These are phyloP conservation scores for Davidsoniella neocaledoniae DNA, from an alignment of 2,329 filamentous ascomycete genomes.

Conservation along the genomic window DNA sequence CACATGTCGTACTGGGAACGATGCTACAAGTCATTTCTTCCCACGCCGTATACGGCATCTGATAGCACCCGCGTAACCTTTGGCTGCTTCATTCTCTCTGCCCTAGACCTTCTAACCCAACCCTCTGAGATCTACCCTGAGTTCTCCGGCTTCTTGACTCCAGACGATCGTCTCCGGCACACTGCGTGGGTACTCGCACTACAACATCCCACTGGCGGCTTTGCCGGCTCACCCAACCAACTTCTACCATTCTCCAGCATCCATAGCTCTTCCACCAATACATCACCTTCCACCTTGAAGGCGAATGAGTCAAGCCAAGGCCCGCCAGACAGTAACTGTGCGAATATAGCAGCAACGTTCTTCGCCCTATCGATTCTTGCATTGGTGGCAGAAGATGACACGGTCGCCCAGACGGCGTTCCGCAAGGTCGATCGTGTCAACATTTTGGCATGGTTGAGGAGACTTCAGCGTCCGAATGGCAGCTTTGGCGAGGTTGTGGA, in stretches of 20 bases:
- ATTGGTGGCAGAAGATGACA: slow-evolving; percentile 27
- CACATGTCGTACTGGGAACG: slow-evolving; percentile 90
- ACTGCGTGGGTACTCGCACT: slow-evolving; percentile 72
- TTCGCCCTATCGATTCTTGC: slow-evolving; percentile 69
- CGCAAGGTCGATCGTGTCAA: slow-evolving; percentile 47
- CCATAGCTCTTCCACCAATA: slow-evolving; percentile 13
- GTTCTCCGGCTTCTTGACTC: slow-evolving; percentile 29
- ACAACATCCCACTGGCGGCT: slow-evolving; percentile 75
- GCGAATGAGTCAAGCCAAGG: not conserved
- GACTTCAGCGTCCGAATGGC: slow-evolving; percentile 65
- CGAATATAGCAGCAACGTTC: slow-evolving; percentile 75
- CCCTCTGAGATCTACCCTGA: slow-evolving; percentile 28
- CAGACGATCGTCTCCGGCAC: slow-evolving; percentile 27
- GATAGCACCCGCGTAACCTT: slow-evolving; percentile 85
- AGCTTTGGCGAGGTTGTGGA: slow-evolving; percentile 76
- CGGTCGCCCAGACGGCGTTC: slow-evolving; percentile 29
- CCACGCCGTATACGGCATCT: slow-evolving; percentile 66
- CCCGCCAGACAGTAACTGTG: slow-evolving; percentile 15
- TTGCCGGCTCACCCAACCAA: slow-evolving; percentile 70
- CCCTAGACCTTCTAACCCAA: slow-evolving; percentile 61
- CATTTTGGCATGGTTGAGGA: slow-evolving; percentile 57
- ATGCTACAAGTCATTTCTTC: slow-evolving; percentile 67
- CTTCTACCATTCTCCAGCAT: slow-evolving; percentile 20
- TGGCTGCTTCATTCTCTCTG: slow-evolving; percentile 75
- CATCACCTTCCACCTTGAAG: too few species aligned